Percentiles rank a stretch among this genome's conserved stretches.
Evolutionary conservation across 1,284 basidiomycete species (phyloP).

Genomic region (Ustilago vetiveriae): DNA sequence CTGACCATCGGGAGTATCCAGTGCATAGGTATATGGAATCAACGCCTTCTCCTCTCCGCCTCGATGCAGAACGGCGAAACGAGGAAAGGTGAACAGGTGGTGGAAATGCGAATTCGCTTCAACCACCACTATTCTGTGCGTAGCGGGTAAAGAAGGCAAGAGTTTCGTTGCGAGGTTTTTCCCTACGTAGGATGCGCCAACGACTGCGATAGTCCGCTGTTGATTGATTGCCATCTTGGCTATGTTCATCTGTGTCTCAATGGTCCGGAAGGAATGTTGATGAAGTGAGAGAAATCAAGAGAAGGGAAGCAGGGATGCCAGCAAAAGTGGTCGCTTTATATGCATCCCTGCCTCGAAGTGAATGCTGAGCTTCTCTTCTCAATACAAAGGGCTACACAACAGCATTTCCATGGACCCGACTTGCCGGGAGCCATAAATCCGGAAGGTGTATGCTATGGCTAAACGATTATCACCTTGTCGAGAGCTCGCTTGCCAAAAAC

Average conservation of each 20-base stretch:
- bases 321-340: not conserved
- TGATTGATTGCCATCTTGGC: constrained; percentile 7
- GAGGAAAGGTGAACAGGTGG: constrained; percentile 71
- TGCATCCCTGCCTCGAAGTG: no score
- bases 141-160: constrained; percentile 65
- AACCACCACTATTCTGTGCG: constrained; percentile 68
- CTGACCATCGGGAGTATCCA: constrained; percentile 63
- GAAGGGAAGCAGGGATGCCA: constrained; percentile 1
- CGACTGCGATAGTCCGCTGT: constrained; percentile 30
- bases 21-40: constrained; percentile 73
- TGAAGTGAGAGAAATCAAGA: not conserved
- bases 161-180: constrained; percentile 64
- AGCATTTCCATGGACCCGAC: no score
- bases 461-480: no score
- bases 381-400: no score
- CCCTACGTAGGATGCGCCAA: constrained; percentile 46
- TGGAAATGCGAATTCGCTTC: constrained; percentile 70
- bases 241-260: constrained; percentile 12
- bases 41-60: constrained; percentile 71
- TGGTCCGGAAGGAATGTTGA: no score
- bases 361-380: no score
- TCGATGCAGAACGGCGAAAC: constrained; percentile 69
- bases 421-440: no score
- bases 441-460: no score
- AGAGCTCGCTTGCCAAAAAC: no score